Evolutionary conservation across 352 stramenopile genomes (phyloP).

Genomic region (Phytopythium ostracodes): DNA sequence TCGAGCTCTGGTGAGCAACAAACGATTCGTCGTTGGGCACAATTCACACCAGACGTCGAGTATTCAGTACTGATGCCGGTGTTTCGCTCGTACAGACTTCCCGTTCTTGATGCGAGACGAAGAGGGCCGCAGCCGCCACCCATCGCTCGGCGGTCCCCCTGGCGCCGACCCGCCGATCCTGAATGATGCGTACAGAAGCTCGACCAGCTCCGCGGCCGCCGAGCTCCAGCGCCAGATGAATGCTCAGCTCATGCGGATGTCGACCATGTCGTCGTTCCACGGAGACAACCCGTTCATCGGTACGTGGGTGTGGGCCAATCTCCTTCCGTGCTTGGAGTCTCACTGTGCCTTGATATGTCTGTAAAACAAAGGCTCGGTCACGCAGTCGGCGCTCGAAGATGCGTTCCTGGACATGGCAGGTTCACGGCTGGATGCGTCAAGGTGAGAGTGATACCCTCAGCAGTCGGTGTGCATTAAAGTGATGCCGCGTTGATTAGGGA

Average conservation of each 20-base stretch:
- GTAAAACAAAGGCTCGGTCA: conserved; percentile 40
- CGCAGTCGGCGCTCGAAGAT: conserved; percentile 78
- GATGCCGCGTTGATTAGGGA: too few relatives aligned
- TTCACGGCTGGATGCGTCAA: conserved; percentile 69
- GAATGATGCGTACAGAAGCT: conserved; percentile 21
- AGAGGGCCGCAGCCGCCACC: conserved; percentile 17
- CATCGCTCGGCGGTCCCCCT: background rate
- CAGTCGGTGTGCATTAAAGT: background rate
- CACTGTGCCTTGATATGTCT: background rate
- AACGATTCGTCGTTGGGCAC: too few relatives aligned
- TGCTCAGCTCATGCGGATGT: conserved; percentile 48
- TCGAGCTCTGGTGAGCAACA: conserved; percentile 49
- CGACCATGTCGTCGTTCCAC: conserved; percentile 55
- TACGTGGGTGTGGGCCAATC: background rate
- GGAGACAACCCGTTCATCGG: conserved; percentile 52
- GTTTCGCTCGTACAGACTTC: conserved; percentile 29
- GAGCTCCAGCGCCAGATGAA: conserved; percentile 42
- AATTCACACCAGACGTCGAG: background rate
- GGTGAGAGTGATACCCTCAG: conserved; percentile 12
- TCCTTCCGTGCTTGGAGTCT: background rate
- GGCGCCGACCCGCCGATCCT: conserved; percentile 16
- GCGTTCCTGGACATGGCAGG: conserved; percentile 84
- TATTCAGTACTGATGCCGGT: background rate
- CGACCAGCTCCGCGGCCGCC: conserved; percentile 18
- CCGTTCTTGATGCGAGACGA: conserved; percentile 69